These are phyloP conservation scores for Amanita phalloides DNA, from an alignment of 768 basidiomycete genomes.

Conservation along the genomic window DNA sequence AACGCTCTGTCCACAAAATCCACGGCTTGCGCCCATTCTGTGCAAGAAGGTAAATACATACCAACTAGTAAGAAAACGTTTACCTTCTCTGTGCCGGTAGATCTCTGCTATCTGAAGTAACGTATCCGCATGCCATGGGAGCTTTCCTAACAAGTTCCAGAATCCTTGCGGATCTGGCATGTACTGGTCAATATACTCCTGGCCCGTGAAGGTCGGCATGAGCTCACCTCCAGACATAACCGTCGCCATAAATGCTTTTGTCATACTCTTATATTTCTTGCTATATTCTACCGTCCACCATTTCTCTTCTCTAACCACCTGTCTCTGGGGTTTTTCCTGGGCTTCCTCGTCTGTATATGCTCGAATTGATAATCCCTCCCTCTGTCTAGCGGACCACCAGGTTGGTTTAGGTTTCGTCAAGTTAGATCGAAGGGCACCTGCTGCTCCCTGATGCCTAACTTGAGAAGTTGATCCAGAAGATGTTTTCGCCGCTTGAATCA, in stretches of 20 bases:
- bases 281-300: slow-evolving; percentile 90
- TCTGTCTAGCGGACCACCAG: slow-evolving; percentile 63
- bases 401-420: slow-evolving; percentile 65
- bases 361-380: slow-evolving; percentile 67
- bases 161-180: slow-evolving; percentile 65
- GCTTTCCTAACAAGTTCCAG: slow-evolving; percentile 59
- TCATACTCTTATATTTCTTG: slow-evolving; percentile 73
- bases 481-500: slow-evolving; percentile 54
- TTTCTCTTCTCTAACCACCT: slow-evolving; percentile 41
- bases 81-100: slow-evolving; percentile 81
- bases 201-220: neutral
- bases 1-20: slow-evolving; percentile 90
- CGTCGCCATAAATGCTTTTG: slow-evolving; percentile 68
- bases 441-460: slow-evolving; percentile 24
- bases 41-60: neutral
- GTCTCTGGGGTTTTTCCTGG: slow-evolving; percentile 25
- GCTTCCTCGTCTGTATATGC: slow-evolving; percentile 46
- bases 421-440: slow-evolving; percentile 45
- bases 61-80: slow-evolving; percentile 6
- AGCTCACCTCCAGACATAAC: slow-evolving; percentile 73
- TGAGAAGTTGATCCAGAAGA: slow-evolving; percentile 21
- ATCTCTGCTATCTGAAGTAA: slow-evolving; percentile 80
- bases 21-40: slow-evolving; percentile 75
- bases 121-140: slow-evolving; percentile 92
- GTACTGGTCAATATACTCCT: neutral